Percentiles rank a stretch among this genome's conserved stretches.
Conservation (phyloP, 2,329 filamentous ascomycete species). For the Dactylellina sp. region DNA sequence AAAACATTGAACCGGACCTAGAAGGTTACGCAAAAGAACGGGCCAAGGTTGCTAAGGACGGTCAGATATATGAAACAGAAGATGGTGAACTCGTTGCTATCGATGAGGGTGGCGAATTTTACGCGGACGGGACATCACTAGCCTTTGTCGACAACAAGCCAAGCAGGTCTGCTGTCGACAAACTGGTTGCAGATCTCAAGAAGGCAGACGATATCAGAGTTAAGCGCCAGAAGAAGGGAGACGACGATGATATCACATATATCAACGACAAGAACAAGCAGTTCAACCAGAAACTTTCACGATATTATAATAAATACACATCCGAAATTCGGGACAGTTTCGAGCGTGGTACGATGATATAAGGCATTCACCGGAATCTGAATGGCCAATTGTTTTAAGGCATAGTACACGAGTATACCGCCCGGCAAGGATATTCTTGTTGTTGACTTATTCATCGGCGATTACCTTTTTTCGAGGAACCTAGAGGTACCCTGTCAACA, state of each 20-base stretch:
- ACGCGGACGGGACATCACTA: slow-evolving; percentile 85
- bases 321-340: slow-evolving; percentile 97
- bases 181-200: slow-evolving; percentile 84
- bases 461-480: background rate
- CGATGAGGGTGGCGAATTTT: slow-evolving; percentile 90
- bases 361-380: slow-evolving; percentile 60
- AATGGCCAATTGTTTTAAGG: background rate
- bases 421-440: background rate
- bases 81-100: slow-evolving; percentile 94
- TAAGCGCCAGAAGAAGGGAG: slow-evolving; percentile 84
- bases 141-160: slow-evolving; percentile 87
- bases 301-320: slow-evolving; percentile 99
- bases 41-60: slow-evolving; percentile 82
- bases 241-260: slow-evolving; percentile 92
- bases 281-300: slow-evolving; percentile 95
- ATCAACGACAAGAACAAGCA: slow-evolving; percentile 99
- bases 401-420: background rate
- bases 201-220: slow-evolving; percentile 88
- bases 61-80: slow-evolving; percentile 95
- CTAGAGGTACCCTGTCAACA: no score
- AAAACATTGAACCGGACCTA: slow-evolving; percentile 79
- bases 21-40: slow-evolving; percentile 90
- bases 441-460: background rate
- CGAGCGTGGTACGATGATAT: slow-evolving; percentile 96
- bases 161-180: slow-evolving; percentile 85